Evolutionary conservation across 1,139 yeast genomes (phyloP), one percentile per base, ranked within the genome.

Genomic region (Scheffersomyces cryptocercus): DNA sequence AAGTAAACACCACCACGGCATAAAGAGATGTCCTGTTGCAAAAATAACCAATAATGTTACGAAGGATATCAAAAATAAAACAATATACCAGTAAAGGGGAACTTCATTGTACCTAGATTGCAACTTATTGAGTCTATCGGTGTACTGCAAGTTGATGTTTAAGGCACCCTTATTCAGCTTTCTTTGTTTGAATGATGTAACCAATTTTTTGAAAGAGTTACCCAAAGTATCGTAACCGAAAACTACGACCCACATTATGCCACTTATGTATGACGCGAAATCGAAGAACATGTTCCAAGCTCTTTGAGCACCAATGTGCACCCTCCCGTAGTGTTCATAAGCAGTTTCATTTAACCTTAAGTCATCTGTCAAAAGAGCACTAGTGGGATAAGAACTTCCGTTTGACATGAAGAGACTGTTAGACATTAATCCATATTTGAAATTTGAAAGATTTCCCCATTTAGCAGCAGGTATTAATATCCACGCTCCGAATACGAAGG

Each of bases 201-300:
- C 41, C 5, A 57, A 46, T 28, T 36, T 43, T 29, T 47, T 45
- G 36, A 58, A 46, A 3, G 53, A 44, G 29, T 29, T 57, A 1
- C 71, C 74, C 4, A 57, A 70, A 10, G 55, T 73, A 1, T 61
- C 72, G 55, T 59, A 65, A 9, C 77, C 70, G 59, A 65, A 72
- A 37, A 72, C 45, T 29, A 68, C 48, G 24, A 77, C 69, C 81
- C 81, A 76, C 1, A 67, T 62, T 6, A 75, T 54, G 0, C 81
- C 80, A 53, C 78, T 71, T 1, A 72, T 51, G 49, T 76, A 77
- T 0, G 81, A 77, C 1, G 80, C 81, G 48, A 73, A 77, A 50
- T 76, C 82, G 48, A 76, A 77, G 46, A 77, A 75, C 55, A 74
- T 73, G 49, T 73, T 73, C 76, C 79, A 73, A 2, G 74, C 70